Evolutionary conservation across 2,329 filamentous ascomycete species (phyloP).

Genomic region (Lachnellula occidentalis): DNA sequence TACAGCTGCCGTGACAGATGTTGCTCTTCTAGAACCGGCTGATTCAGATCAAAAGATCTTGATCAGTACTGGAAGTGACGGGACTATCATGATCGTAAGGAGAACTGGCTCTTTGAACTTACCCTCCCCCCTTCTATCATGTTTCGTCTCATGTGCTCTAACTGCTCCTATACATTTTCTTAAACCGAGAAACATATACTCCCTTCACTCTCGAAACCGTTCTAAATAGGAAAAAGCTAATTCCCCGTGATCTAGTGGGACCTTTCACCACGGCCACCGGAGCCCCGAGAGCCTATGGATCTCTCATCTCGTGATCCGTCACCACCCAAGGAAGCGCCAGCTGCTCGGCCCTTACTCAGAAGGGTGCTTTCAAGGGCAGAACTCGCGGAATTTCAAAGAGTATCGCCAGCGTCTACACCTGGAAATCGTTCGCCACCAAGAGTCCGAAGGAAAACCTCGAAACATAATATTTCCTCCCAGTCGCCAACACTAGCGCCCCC

Average conservation of each 20-base stretch:
- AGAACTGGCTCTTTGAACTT: too few species aligned
- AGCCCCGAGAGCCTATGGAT: slow-evolving; percentile 20
- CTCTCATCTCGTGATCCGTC: slow-evolving; percentile 22
- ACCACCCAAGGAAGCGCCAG: slow-evolving; percentile 42
- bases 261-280: slow-evolving; percentile 21
- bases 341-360: slow-evolving; percentile 67
- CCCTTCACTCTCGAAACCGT: too few species aligned
- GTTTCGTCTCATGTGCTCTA: too few species aligned
- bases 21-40: slow-evolving; percentile 59
- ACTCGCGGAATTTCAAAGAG: slow-evolving; percentile 69
- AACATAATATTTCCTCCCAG: slow-evolving; percentile 44
- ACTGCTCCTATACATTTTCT: too few species aligned
- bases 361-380: slow-evolving; percentile 85
- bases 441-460: slow-evolving; percentile 50
- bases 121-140: too few species aligned
- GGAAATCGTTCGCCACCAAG: slow-evolving; percentile 53
- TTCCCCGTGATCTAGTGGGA: too few species aligned
- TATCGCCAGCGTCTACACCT: slow-evolving; percentile 35
- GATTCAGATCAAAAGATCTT: slow-evolving; percentile 52
- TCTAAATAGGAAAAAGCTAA: too few species aligned
- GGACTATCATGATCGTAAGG: slow-evolving; percentile 79
- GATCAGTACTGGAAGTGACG: slow-evolving; percentile 72
- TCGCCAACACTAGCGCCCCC: slow-evolving; percentile 40
- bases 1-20: slow-evolving; percentile 85
- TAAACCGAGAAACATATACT: too few species aligned